These are phyloP conservation scores for Komagataella pseudopastoris DNA, from an alignment of 805 yeast genomes.

Conservation along the genomic window DNA sequence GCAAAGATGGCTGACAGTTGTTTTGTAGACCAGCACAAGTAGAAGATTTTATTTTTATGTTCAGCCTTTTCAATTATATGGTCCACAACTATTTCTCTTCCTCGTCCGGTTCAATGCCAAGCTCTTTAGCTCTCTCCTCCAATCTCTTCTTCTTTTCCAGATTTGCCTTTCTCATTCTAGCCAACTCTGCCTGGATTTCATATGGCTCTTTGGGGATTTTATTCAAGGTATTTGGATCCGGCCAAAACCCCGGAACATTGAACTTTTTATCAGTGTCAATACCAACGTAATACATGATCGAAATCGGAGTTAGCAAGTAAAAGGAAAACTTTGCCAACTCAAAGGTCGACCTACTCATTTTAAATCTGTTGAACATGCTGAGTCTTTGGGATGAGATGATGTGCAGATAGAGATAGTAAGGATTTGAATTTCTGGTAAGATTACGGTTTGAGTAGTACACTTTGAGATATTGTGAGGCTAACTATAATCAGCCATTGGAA, in stretches of 20 bases:
- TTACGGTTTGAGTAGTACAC: neutral
- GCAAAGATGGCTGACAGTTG: neutral
- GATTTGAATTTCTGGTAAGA: neutral
- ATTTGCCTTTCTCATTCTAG: conserved; percentile 70
- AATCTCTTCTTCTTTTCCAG: conserved; percentile 58
- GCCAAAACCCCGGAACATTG: conserved; percentile 93
- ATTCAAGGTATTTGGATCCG: conserved; percentile 85
- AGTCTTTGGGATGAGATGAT: neutral
- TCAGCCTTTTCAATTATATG: neutral
- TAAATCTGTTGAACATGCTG: conserved; percentile 10
- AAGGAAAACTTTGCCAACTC: conserved; percentile 60
- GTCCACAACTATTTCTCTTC: conserved; percentile 14
- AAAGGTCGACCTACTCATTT: conserved; percentile 33
- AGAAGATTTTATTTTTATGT: neutral
- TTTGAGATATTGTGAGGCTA: no score
- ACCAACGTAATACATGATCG: conserved; percentile 91
- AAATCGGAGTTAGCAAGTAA: conserved; percentile 74
- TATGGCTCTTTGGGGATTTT: conserved; percentile 88
- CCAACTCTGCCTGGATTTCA: conserved; percentile 84
- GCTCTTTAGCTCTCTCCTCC: conserved; percentile 55
- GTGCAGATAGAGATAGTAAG: neutral
- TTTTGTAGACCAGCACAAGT: neutral
- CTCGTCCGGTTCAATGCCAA: conserved; percentile 48
- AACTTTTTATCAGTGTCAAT: conserved; percentile 79
- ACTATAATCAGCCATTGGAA: neutral